A percentile compares a stretch with the other conserved stretches of the same genome.
Conservation (phyloP, 73 alveolate genomes). For the Loxodes magnus region DNA sequence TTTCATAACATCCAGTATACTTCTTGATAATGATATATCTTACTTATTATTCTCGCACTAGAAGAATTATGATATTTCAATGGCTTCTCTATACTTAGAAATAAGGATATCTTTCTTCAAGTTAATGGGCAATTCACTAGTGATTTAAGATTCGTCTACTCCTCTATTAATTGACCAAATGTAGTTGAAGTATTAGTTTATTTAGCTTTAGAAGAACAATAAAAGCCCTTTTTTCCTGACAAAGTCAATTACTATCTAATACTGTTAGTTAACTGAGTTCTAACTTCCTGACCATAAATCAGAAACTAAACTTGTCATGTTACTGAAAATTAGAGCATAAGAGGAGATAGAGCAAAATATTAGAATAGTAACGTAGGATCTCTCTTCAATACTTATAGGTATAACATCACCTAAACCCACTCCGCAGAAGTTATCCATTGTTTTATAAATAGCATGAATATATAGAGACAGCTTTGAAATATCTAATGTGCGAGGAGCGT, state of each 20-base stretch:
- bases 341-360: constrained; percentile 20
- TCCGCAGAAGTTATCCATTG: constrained; percentile 32
- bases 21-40: constrained; percentile 20
- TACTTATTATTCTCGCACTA: constrained; percentile 1
- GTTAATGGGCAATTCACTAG: constrained; percentile 12
- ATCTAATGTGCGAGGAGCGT: no score
- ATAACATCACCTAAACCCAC: constrained; percentile 46
- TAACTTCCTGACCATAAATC: constrained; percentile 20
- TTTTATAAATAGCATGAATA: constrained; percentile 33
- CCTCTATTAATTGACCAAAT: constrained; percentile 36
- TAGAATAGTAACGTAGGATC: constrained; percentile 22
- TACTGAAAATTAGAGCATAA: constrained; percentile 41
- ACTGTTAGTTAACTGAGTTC: background rate
- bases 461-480: constrained; percentile 10
- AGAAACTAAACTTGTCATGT: constrained; percentile 28
- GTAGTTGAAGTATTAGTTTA: constrained; percentile 22
- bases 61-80: constrained; percentile 24
- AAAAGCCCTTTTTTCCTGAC: background rate
- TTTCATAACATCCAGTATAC: constrained; percentile 18
- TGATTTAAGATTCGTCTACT: constrained; percentile 15
- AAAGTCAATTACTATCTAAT: background rate
- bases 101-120: constrained; percentile 18
- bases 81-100: constrained; percentile 25
- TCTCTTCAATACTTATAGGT: constrained; percentile 20
- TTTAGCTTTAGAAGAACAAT: background rate